Percentiles rank a stretch among this genome's conserved stretches.
These are phyloP conservation scores for Asparagopsis taxiformis DNA, from an alignment of 31 red algal genomes.

Conservation along the genomic window DNA sequence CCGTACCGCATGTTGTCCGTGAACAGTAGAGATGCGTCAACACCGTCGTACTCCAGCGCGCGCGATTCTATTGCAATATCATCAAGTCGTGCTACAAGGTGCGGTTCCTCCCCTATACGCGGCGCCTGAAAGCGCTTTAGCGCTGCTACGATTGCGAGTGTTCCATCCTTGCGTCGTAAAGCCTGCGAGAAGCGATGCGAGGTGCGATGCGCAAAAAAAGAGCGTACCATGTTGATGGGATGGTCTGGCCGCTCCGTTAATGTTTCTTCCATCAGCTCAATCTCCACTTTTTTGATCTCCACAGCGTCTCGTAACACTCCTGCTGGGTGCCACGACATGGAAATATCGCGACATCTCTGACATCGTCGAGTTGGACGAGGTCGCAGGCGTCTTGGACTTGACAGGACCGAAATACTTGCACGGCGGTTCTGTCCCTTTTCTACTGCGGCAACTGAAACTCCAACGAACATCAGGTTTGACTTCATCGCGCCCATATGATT, in stretches of 20 bases:
- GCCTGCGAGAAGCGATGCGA: slow-evolving; percentile 57
- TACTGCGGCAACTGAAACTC: too few species aligned
- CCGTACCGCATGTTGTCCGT: slow-evolving; percentile 60
- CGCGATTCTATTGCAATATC: slow-evolving; percentile 50
- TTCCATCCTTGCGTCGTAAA: slow-evolving; percentile 47
- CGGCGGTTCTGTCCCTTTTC: too few species aligned
- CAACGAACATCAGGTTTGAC: too few species aligned
- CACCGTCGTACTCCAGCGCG: slow-evolving; percentile 33
- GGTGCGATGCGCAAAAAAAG: slow-evolving; percentile 61
- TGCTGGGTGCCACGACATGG: slow-evolving; percentile 57
- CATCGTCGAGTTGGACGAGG: too few species aligned
- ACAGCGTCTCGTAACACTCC: slow-evolving; percentile 73
- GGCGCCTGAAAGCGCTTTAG: slow-evolving; percentile 66
- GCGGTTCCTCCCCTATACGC: slow-evolving; percentile 9
- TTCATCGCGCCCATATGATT: too few species aligned
- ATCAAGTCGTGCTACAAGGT: slow-evolving; percentile 39
- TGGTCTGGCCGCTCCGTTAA: slow-evolving; percentile 78
- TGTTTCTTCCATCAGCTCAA: slow-evolving; percentile 62
- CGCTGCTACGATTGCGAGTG: slow-evolving; percentile 61
- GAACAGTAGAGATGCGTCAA: slow-evolving; percentile 53
- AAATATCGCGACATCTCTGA: too few species aligned
- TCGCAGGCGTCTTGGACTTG: too few species aligned
- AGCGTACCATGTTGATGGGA: slow-evolving; percentile 69
- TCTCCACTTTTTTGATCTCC: slow-evolving; percentile 59
- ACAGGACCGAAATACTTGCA: too few species aligned